Evolutionary conservation across 225 moss, liverwort and hornwort genomes (phyloP), one percentile per base, ranked within the genome.

Genomic region (Marchantia paleacea): DNA sequence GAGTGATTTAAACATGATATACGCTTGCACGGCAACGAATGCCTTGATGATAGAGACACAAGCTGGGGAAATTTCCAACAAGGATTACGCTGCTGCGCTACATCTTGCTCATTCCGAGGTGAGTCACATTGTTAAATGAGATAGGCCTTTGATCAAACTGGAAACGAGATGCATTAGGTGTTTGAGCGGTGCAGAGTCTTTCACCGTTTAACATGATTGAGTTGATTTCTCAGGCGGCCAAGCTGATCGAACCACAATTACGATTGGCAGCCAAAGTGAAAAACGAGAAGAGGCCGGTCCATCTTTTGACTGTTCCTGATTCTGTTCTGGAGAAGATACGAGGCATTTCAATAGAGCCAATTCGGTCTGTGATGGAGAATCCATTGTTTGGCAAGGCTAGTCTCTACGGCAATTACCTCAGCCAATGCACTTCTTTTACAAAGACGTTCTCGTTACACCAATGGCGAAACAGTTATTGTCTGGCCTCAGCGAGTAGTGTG

Each of bases 31-130:
- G 24, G 82, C 83, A 4, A 87, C 91, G 73, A 95, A 92, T 47
- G 92, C 97, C 3, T 80, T 99, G 65, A 99, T 99, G 97, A 99
- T 99, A 68, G 97, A 99, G 73, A 95, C 95, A 0, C 97, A 95
- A 77, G 97, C 97, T 50, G 92, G 89, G 10, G 97, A 95, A 82
- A 99, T 99, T 16, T 75, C 92, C 9, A 99, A 99, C 75, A 81
- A 93, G 69, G 97, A 99, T 72, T 95, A 93, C 49, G 80, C 84
- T 20, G 85, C 88, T 55, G 97, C 97, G 4, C 87, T 99, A 25
- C 86, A 85, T 70, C 88, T 99, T 47, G 97, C 97, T 7, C 97
- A 99, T 78, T 90, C 85, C 12, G 95, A 95, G 83, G 87, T 87
- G 24, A 70, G 68, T 24, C 8, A 29, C 61, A 24, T 18, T 75